Evolutionary conservation across 2,329 filamentous ascomycete species (phyloP), one percentile per base, ranked within the genome.

Genomic region (Sclerotinia minor): DNA sequence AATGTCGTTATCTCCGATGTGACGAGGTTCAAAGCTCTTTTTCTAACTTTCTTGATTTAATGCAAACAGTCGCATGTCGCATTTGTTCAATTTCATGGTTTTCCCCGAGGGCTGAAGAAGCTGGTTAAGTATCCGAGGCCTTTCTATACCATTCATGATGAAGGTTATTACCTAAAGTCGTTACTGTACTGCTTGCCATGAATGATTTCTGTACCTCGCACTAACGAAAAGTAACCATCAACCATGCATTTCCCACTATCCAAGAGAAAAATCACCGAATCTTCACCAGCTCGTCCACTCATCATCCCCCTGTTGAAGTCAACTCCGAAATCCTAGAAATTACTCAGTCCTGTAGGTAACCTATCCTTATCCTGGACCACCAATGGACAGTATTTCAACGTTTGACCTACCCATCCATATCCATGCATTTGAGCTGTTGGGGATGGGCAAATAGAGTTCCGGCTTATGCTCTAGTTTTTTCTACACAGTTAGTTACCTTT

Each of bases 301-400:
- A 35, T 61, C 29, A 26, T 21, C 21, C 19, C 32, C 45, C 11
- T 50, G 29, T 21, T 38, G 29, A 38, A 61, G 17, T 21, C 58
- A 35, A 61, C 47, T 50, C 45, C 21, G 59, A 60, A 24, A 35
- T 38, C 45, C 59, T 49, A 13, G 45, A 60, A 60, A 35, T 32
- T 41, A n/a, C 13, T 47, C 44, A 19, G 44, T 50, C 44, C 44
- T 49, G 58, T 49, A 61, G 29, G n/a, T n/a, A n/a, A n/a, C n/a
- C 21, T 50, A 38, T 63, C 59, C 45, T 50, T n/a, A n/a, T n/a
- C n/a, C n/a, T n/a, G n/a, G n/a, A n/a, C n/a, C n/a, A n/a, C n/a
- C n/a, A n/a, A n/a, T n/a, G 45, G 59, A 63, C 45, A 63, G 47
- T n/a, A 29, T 45, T 45, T 45, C n/a, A 38, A 50, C 45, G 59